phyloP scores from a whole-genome alignment of 371 early-diverging fungal species.

The Capniomyces stellatus region DNA sequence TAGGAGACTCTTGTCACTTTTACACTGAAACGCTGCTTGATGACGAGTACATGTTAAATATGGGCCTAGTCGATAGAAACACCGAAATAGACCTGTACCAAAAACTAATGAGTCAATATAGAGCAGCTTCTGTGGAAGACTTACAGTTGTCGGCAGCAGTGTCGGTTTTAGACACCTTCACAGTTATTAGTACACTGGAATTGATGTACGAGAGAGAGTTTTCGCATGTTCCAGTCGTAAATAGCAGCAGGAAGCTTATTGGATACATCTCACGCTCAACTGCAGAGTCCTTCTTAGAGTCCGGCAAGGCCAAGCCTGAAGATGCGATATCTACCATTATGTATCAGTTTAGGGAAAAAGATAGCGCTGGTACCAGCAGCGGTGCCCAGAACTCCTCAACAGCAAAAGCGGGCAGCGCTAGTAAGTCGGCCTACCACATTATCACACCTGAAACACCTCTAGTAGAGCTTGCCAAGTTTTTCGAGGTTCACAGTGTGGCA shows the following conservation, averaged over 20 bases:
- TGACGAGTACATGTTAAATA: constrained; percentile 56
- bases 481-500: constrained; percentile 56
- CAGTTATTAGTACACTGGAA: constrained; percentile 43
- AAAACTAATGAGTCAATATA: constrained; percentile 41
- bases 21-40: constrained; percentile 47
- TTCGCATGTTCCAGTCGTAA: constrained; percentile 70
- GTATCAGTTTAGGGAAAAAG: constrained; percentile 29
- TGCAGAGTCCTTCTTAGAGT: constrained; percentile 37
- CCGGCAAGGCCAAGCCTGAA: constrained; percentile 24
- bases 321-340: constrained; percentile 39
- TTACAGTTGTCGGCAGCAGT: constrained; percentile 68
- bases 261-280: constrained; percentile 58
- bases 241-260: constrained; percentile 42
- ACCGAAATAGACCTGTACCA: constrained; percentile 38
- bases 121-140: constrained; percentile 70
- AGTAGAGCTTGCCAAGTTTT: constrained; percentile 49
- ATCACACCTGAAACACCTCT: constrained; percentile 68
- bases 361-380: background rate
- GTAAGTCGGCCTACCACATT: constrained; percentile 29
- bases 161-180: constrained; percentile 35
- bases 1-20: constrained; percentile 51
- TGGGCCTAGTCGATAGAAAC: constrained; percentile 46
- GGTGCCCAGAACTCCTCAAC: background rate
- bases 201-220: constrained; percentile 66
- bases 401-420: background rate